Conservation (phyloP, 176 grass and related monocot species). For the Aegilops umbellulata region DNA sequence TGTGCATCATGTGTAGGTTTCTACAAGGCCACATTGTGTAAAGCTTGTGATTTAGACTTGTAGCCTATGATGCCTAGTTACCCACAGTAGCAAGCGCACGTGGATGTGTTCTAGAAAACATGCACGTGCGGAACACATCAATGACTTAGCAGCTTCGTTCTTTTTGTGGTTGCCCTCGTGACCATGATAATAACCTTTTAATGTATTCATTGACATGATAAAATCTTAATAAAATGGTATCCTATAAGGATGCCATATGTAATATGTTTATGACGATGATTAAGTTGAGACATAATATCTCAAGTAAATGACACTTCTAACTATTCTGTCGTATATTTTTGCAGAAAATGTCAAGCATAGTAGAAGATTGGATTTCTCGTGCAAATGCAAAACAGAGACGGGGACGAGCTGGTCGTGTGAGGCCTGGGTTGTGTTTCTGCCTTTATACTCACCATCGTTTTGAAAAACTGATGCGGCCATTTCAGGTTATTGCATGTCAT, state of each 20-base stretch:
- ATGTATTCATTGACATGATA: constrained; percentile 4
- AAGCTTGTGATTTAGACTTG: constrained; percentile 9
- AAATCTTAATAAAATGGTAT: constrained; percentile 19
- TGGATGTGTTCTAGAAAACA: constrained; percentile 6
- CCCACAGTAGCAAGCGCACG: not conserved
- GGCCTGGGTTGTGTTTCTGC: constrained; percentile 88
- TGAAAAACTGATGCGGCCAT: constrained; percentile 81
- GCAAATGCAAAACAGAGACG: constrained; percentile 95
- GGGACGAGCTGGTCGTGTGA: constrained; percentile 91
- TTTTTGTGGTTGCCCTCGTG: not conserved
- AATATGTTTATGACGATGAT: not conserved
- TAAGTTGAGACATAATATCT: constrained; percentile 14
- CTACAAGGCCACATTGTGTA: not conserved
- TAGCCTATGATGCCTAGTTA: not conserved
- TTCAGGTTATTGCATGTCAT: constrained; percentile 65
- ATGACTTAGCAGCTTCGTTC: not conserved
- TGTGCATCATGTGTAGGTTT: not conserved
- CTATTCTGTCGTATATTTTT: constrained; percentile 24
- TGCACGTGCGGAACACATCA: not conserved
- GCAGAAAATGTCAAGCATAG: constrained; percentile 99
- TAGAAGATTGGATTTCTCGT: constrained; percentile 98
- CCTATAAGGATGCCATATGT: not conserved
- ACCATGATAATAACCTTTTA: not conserved
- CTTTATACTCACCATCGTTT: constrained; percentile 82
- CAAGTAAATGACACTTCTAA: constrained; percentile 20